Conservation (phyloP, 805 yeast genomes). For the Saturnispora gosingensis region DNA sequence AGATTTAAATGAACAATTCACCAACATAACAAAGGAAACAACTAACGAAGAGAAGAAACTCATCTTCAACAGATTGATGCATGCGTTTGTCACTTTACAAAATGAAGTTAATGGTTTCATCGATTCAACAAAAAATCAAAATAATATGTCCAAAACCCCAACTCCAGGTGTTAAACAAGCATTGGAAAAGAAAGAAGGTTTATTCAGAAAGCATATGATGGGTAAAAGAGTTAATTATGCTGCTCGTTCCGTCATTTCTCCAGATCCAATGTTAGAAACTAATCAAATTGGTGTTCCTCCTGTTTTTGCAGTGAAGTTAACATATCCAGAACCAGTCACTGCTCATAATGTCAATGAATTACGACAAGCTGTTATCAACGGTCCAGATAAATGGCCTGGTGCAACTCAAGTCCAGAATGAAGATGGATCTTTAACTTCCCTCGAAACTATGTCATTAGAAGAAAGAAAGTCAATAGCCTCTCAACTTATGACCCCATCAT, state of each 20-base stretch:
- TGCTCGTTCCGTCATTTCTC: slow-evolving; percentile 97
- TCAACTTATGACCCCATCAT: slow-evolving; percentile 81
- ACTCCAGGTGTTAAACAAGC: slow-evolving; percentile 97
- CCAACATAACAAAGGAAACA: slow-evolving; percentile 50
- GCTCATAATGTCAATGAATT: slow-evolving; percentile 81
- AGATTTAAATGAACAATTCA: slow-evolving; percentile 80
- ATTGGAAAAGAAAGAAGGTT: slow-evolving; percentile 95
- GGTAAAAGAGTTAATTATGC: slow-evolving; percentile 99
- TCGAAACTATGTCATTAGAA: slow-evolving; percentile 83
- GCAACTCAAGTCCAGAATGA: slow-evolving; percentile 94
- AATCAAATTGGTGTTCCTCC: slow-evolving; percentile 99
- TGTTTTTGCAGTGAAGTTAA: slow-evolving; percentile 88
- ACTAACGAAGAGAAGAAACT: slow-evolving; percentile 55
- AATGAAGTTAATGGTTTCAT: slow-evolving; percentile 91
- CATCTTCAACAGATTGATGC: slow-evolving; percentile 84
- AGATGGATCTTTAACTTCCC: slow-evolving; percentile 75
- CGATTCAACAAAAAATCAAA: slow-evolving; percentile 84
- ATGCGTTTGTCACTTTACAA: slow-evolving; percentile 89
- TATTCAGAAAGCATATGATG: slow-evolving; percentile 99
- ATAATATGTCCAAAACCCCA: slow-evolving; percentile 57
- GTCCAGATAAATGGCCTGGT: slow-evolving; percentile 99
- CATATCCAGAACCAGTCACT: slow-evolving; percentile 98
- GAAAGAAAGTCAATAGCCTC: slow-evolving; percentile 94
- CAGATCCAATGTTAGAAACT: slow-evolving; percentile 97
- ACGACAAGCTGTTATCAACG: slow-evolving; percentile 92